Base-by-base conservation (phyloP, 805 yeast species). In the Nakazawaea sp. region DNA sequence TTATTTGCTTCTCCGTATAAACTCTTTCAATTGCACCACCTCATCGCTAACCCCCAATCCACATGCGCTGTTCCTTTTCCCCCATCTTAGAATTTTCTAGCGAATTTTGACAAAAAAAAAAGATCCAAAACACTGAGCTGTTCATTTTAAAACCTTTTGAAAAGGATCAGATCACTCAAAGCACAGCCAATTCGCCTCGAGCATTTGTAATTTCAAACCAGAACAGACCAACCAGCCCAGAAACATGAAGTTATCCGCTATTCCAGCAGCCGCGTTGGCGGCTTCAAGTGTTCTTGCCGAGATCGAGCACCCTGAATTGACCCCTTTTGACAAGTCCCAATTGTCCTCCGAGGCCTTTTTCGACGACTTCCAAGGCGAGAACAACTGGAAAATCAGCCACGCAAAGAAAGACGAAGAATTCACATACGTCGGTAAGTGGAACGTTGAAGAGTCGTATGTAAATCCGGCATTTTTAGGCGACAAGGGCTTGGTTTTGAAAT, bases 401-500 rank as follows among this genome's bases (percentile, higher is more conserved):
- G 74, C 74, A 7, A 60, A 55, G 45, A 70, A 66, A 45, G 70
- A 67, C 38, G 77, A 70, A 24, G 75, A 70, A 47, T 68, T 71
- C 46, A 52, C 77, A 3, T 86, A 82, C 52, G 68, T 56, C 23
- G 96, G 96, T 16, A 61, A 74, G 52, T 87, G 96, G 96, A 61
- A 62, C 6, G 64, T 88, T 29, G 87, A 80, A 53, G 84, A 78
- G 53, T 56, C 83, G 1, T 44, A 62, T 13, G 68, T 66, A 21
- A 66, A 70, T 49, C 75, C 79, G 1, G 92, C 81, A 0, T 72
- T 75, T 47, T 53, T 50, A 12, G 72, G 73, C 42, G 96, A 88
- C 58, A 68, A 69, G 44, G 95, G 94, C 5, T 70, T 89, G 37
- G 90, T 84, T 4, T 70, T 81, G 56, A 81, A 80, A 52, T 62